Evolutionary conservation across 1,139 yeast species (phyloP).

Genomic region (Pichia sp.): DNA sequence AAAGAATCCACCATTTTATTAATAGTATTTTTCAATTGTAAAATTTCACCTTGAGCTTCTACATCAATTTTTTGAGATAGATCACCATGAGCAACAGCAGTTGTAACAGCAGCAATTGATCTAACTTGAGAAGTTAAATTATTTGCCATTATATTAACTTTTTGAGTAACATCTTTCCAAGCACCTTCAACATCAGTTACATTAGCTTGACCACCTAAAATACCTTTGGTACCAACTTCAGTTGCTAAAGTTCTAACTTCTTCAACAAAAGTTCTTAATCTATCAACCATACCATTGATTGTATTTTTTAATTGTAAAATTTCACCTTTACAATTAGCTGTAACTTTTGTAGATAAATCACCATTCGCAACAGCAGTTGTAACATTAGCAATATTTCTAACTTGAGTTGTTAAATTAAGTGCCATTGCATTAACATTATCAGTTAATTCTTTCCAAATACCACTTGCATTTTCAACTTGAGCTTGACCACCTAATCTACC

Average conservation of each 20-base stretch:
- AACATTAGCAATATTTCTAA: conserved; percentile 82
- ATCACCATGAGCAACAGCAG: conserved; percentile 91
- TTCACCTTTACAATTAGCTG: conserved; percentile 87
- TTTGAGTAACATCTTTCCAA: conserved; percentile 87
- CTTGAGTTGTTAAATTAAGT: conserved; percentile 76
- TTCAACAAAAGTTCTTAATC: conserved; percentile 79
- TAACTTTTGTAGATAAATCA: conserved; percentile 75
- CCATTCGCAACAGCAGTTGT: conserved; percentile 93
- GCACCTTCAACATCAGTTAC: conserved; percentile 92
- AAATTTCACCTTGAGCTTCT: conserved; percentile 81
- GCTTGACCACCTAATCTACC: conserved; percentile 89
- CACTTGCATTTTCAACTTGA: conserved; percentile 73
- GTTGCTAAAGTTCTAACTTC: conserved; percentile 83
- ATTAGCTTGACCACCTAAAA: conserved; percentile 85
- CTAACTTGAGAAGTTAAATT: conserved; percentile 85
- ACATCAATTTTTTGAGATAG: conserved; percentile 81
- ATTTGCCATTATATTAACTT: conserved; percentile 85
- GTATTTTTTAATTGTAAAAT: conserved; percentile 74
- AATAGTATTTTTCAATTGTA: conserved; percentile 71
- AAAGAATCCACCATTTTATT: conserved; percentile 89
- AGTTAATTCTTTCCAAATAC: conserved; percentile 84
- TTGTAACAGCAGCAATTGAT: conserved; percentile 83
- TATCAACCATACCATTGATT: conserved; percentile 83
- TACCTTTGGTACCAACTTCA: conserved; percentile 86
- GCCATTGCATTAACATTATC: conserved; percentile 93